Base-by-base conservation (phyloP, 805 yeast genomes). In the Saccharomycopsis oosterbeekiorum region DNA sequence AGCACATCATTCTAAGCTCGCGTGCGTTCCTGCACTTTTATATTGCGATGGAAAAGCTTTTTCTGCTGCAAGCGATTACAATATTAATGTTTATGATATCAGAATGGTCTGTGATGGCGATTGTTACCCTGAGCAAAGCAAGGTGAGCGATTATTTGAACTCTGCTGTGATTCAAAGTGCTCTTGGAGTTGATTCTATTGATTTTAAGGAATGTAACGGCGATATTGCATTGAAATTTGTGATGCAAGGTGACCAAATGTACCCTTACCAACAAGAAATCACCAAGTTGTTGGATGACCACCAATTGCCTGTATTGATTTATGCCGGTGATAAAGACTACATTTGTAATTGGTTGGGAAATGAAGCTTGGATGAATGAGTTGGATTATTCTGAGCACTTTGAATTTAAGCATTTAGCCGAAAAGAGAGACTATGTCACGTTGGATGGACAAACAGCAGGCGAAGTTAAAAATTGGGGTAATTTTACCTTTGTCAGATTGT, bases 261-360 rank as follows among this genome's bases (percentile, higher is more conserved):
- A 86, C 73, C 96, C 97, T 29, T 90, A 85, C 80, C 93, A 89
- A 71, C 81, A 78, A 67, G 84, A 82, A 59, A 89, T 93, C 51
- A 78, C 84, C 26, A 84, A 83, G 53, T 75, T 91, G 64, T 80
- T 93, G 67, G 91, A 90, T 65, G 72, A 79, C 26, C 41, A 60
- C 34, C 86, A 80, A 11, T 69, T 92, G 57, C 97, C 97, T 2
- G 92, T 91, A 29, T 80, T 93, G 71, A 80, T 93, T 65, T 93
- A 92, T 69, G 97, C 97, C 15, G 98, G 98, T 70, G 97, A 92
- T 76, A 89, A 90, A 76, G 98, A 92, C 74, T 92, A 85, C 74
- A 92, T 92, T 71, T 92, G 97, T 77, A 92, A 93, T 78, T 92
- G 97, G 97, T 80, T 93, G 70, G 98, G 97, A 66, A 91, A 91